Percentiles rank a stretch among this genome's conserved stretches.
Evolutionary conservation across 2,329 filamentous ascomycete genomes (phyloP).

Genomic region (Colletotrichum endophyticum): DNA sequence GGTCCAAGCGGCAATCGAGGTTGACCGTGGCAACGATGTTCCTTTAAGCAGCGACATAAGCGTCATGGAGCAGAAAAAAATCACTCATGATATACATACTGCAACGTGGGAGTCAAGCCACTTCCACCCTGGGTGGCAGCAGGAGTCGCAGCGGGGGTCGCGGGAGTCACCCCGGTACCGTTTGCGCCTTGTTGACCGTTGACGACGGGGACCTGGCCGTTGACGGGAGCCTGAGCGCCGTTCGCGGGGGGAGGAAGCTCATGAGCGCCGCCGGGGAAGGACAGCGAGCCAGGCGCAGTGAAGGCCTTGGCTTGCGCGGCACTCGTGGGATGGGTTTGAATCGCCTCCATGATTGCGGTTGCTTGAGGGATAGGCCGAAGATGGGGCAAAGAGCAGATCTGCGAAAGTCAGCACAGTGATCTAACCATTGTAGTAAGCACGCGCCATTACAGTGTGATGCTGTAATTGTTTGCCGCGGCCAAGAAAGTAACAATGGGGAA

Average conservation of each 20-base stretch:
- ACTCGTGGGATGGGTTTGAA: slow-evolving; percentile 90
- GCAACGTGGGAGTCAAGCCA: slow-evolving; percentile 90
- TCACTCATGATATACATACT: slow-evolving; percentile 76
- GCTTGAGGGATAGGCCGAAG: background rate
- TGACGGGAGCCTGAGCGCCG: slow-evolving; percentile 59
- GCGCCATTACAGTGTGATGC: background rate
- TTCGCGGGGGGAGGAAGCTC: slow-evolving; percentile 82
- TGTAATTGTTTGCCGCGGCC: background rate
- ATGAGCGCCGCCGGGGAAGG: slow-evolving; percentile 83
- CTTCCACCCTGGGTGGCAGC: slow-evolving; percentile 81
- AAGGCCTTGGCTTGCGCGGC: slow-evolving; percentile 95
- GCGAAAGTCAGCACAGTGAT: background rate
- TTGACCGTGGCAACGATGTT: slow-evolving; percentile 99
- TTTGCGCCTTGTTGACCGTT: slow-evolving; percentile 63
- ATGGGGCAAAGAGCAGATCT: slow-evolving; percentile 30
- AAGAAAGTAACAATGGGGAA: background rate
- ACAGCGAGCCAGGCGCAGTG: slow-evolving; percentile 89
- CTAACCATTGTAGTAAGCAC: slow-evolving; percentile 29
- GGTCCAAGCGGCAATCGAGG: slow-evolving; percentile 92
- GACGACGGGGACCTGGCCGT: slow-evolving; percentile 46
- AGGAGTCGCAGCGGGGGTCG: slow-evolving; percentile 91
- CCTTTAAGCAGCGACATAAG: slow-evolving; percentile 68
- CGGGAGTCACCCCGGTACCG: slow-evolving; percentile 83
- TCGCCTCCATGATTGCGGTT: slow-evolving; percentile 75
- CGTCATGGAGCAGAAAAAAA: slow-evolving; percentile 44